Evolutionary conservation across 805 yeast genomes (phyloP), one percentile per base, ranked within the genome.

Genomic region (Suhomyces tanzawaensis): DNA sequence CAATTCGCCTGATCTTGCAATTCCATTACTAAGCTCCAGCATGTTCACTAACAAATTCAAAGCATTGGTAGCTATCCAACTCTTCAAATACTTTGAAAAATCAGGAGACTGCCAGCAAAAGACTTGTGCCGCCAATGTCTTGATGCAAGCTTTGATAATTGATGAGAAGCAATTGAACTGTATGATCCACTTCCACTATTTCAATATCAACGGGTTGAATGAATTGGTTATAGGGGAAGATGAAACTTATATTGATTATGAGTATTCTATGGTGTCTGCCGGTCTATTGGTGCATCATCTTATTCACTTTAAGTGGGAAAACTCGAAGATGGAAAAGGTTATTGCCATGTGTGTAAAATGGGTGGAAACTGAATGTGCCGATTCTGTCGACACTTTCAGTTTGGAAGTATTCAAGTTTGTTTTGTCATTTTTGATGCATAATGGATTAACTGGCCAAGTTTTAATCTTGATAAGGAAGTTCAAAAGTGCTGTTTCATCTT

Each of bases 201-300:
- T 49, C 40, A 47, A 48, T 18, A 25, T 52, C 2, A 46, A 46
- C 32, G 60, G 57, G 3, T 41, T 52, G 15, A 29, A 4, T 9
- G 34, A 31, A 14, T 6, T n/a, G n/a, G 3, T 31, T 13, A 4
- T 7, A n/a, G 5, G 5, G 7, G 13, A 24, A 7, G 13, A 24
- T 24, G 5, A 8, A 7, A 21, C 7, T 21, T 21, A 21, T 21
- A 21, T 21, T 7, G 24, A 21, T 11, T 21, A 21, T 11, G 11
- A 21, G 11, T 8, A 12, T 11, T 25, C 37, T 11, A 26, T 34
- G 3, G 8, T 34, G 5, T 18, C 25, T 9, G n/a, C 34, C 13
- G 64, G 58, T 6, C 47, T 55, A n/a, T 36, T 43, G n/a, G 36
- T 61, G 12, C 54, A 52, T 34, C 52, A 44, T 29, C 36, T 48